phyloP scores from a whole-genome alignment of 495 filamentous ascomycete genomes.

The Pseudoneurospora amorphoporcata region DNA sequence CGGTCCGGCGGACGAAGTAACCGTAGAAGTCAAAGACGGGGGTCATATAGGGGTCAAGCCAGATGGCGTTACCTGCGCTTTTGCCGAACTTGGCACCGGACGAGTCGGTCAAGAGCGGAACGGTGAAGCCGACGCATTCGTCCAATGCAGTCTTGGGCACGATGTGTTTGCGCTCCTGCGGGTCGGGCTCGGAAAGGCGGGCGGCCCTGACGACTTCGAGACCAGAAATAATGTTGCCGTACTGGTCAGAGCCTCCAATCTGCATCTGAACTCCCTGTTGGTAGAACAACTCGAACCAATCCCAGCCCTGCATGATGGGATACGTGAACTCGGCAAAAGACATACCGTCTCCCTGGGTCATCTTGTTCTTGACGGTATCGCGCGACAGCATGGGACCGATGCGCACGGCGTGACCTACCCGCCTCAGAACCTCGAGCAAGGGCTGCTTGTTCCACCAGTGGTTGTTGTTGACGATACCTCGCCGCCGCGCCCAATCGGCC shows the following conservation, averaged over 20 bases:
- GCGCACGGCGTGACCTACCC: constrained; percentile 60
- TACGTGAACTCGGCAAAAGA: constrained; percentile 91
- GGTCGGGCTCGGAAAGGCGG: constrained; percentile 42
- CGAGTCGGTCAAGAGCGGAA: constrained; percentile 76
- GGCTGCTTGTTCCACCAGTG: constrained; percentile 63
- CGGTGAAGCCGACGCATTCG: constrained; percentile 73
- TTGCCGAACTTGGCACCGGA: constrained; percentile 91
- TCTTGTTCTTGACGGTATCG: constrained; percentile 78
- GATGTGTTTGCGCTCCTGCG: constrained; percentile 7
- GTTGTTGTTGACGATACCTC: constrained; percentile 66
- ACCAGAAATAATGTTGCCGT: constrained; percentile 88
- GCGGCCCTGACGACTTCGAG: constrained; percentile 73
- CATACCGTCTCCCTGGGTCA: constrained; percentile 78
- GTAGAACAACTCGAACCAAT: constrained; percentile 77
- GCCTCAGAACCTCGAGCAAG: constrained; percentile 60
- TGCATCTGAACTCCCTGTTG: constrained; percentile 60
- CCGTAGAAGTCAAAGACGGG: constrained; percentile 74
- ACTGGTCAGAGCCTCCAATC: constrained; percentile 93
- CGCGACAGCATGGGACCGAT: constrained; percentile 78
- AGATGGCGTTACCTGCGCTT: constrained; percentile 86
- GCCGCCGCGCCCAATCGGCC: constrained; percentile 49
- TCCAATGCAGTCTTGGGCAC: constrained; percentile 23
- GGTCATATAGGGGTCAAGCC: constrained; percentile 78
- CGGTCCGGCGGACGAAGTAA: constrained; percentile 77
- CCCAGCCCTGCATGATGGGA: constrained; percentile 90